Conservation (phyloP, 257 asterid species). For the Nicotiana otophora region DNA sequence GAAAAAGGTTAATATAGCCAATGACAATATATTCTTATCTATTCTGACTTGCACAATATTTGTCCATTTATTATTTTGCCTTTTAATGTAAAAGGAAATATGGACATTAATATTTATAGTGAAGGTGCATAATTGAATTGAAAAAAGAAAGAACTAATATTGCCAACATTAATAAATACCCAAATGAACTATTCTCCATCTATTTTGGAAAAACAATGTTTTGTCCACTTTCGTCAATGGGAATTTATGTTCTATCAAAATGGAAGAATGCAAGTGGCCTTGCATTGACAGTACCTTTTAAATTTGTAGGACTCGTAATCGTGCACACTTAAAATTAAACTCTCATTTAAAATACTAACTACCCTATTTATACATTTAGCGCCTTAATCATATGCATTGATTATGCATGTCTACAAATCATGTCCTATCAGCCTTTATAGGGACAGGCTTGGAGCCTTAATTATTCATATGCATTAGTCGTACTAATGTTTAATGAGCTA, state of each 20-base stretch:
- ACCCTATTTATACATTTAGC: too few relatives aligned
- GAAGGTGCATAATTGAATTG: too few relatives aligned
- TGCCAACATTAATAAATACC: neutral
- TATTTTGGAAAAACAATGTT: neutral
- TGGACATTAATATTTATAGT: neutral
- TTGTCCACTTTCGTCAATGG: neutral
- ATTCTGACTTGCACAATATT: neutral
- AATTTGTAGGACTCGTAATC: neutral
- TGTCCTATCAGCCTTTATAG: neutral
- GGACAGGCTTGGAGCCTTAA: neutral
- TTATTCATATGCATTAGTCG: too few relatives aligned
- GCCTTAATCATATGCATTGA: neutral
- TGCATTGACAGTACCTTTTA: neutral
- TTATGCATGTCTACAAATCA: too few relatives aligned
- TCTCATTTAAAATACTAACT: too few relatives aligned
- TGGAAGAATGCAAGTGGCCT: neutral
- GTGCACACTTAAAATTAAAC: neutral
- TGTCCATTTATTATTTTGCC: neutral
- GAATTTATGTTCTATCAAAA: too few relatives aligned
- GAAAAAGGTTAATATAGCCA: too few relatives aligned
- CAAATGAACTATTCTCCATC: neutral
- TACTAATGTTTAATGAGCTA: neutral
- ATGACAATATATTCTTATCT: neutral
- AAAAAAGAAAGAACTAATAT: too few relatives aligned
- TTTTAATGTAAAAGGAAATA: neutral